These are phyloP conservation scores for Mrakia blollopis DNA, from an alignment of 768 basidiomycete species.

Conservation along the genomic window DNA sequence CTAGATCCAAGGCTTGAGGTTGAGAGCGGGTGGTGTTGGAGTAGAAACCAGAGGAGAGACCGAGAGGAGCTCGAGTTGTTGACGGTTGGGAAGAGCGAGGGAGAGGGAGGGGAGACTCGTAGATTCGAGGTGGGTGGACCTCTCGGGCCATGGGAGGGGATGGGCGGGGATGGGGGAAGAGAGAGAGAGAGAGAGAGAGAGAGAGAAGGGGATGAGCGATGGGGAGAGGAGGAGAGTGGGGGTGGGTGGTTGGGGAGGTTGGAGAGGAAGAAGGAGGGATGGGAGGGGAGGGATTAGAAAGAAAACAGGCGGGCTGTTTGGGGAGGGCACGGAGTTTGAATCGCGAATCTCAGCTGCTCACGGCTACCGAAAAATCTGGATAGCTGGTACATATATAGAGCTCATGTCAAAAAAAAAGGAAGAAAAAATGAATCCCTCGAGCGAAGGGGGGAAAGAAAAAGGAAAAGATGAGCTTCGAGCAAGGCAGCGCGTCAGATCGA, in stretches of 20 bases:
- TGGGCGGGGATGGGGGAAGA: too few relatives aligned
- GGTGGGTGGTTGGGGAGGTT: not conserved
- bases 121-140: slow-evolving; percentile 12
- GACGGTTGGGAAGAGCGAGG: not conserved
- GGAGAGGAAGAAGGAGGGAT: not conserved
- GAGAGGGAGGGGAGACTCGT: slow-evolving; percentile 14
- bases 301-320: not conserved
- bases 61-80: not conserved
- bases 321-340: not conserved
- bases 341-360: too few relatives aligned
- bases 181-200: too few relatives aligned
- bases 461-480: too few relatives aligned
- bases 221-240: not conserved
- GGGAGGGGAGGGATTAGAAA: not conserved
- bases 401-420: too few relatives aligned
- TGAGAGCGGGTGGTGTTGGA: not conserved
- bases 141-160: slow-evolving; percentile 14
- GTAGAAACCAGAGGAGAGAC: not conserved
- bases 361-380: too few relatives aligned
- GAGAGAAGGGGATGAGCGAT: too few relatives aligned
- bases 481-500: too few relatives aligned
- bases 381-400: too few relatives aligned
- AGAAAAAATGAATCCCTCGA: too few relatives aligned
- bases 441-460: too few relatives aligned
- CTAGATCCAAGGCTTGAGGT: not conserved